Evolutionary conservation across 345 rosid species (phyloP), one percentile per base, ranked within the genome.

Genomic region (Excoecaria cochinchinensis): DNA sequence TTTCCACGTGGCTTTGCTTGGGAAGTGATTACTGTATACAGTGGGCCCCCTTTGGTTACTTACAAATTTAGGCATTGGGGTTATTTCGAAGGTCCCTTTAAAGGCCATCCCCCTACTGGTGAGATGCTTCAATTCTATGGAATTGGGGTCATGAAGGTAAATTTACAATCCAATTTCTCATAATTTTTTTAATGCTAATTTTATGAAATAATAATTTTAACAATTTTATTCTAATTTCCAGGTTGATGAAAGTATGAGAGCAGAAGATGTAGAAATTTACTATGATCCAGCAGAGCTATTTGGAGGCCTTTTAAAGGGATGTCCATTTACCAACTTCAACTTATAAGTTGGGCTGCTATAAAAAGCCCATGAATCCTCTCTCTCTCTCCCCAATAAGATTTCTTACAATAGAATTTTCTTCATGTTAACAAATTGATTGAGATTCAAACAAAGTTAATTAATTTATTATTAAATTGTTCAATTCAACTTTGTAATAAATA

Each of bases 21-120:
- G 91, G 98, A 91, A 82, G 84, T 90, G 69, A 53, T 88, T 19
- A 51, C 24, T 8, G 97, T 92, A 9, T 89, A 89, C 72, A 86
- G 92, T 0, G 93, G 96, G 12, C 98, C 94, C 0, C 98, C 97
- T 1, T 71, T 81, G 25, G 89, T 92, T 67, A 75, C 94, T 56
- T 92, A 76, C 85, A 92, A 94, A 86, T 94, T 89, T 77, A 86
- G 97, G 87, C 97, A 89, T 42, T 92, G 97, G 97, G 97, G 97
- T 39, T 84, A 83, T 85, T 94, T 89, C 75, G 93, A 89, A 77
- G 97, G 94, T 9, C 87, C 87, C 75, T 94, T 78, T 69, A 87
- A 87, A 76, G 89, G 87, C 5, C 93, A 92, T 74, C 89, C 89
- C 72, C 91, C 94, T 22, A 88, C 91, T 0, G 94, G 94, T 16